Conservation (phyloP, 73 alveolate species). For the Paramecium caudatum region DNA sequence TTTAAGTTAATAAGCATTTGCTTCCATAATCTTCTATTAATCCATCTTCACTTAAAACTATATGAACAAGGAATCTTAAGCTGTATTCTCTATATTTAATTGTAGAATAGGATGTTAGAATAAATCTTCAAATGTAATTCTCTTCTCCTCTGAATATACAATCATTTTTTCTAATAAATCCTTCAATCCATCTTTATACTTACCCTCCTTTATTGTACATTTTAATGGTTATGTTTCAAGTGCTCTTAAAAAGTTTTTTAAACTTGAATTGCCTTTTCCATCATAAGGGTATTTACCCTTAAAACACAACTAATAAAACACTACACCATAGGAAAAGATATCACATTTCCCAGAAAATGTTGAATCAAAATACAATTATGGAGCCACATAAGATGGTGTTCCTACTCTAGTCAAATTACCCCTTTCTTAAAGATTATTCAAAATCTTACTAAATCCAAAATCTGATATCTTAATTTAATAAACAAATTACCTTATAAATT, state of each 20-base stretch:
- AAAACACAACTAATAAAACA: slow-evolving; percentile 8
- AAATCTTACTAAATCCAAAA: slow-evolving; percentile 24
- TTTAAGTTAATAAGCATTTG: too few relatives aligned
- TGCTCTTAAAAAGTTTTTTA: neutral
- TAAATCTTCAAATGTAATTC: neutral
- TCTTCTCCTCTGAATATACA: neutral
- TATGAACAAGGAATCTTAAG: too few relatives aligned
- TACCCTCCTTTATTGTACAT: too few relatives aligned
- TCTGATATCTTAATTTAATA: neutral
- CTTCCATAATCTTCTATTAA: too few relatives aligned
- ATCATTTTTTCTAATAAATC: neutral
- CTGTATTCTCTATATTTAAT: too few relatives aligned
- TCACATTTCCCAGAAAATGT: slow-evolving; percentile 9
- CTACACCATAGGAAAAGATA: neutral
- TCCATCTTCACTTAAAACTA: too few relatives aligned
- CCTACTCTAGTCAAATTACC: neutral
- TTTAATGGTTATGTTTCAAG: neutral
- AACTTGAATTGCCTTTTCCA: neutral
- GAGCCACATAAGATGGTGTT: slow-evolving; percentile 40
- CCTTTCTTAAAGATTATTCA: neutral
- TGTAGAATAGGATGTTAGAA: neutral
- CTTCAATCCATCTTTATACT: neutral
- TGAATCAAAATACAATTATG: neutral
- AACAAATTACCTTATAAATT: neutral
- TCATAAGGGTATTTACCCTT: neutral